phyloP scores from a whole-genome alignment of 331 rosid genomes.

The Spiraea crenata region DNA sequence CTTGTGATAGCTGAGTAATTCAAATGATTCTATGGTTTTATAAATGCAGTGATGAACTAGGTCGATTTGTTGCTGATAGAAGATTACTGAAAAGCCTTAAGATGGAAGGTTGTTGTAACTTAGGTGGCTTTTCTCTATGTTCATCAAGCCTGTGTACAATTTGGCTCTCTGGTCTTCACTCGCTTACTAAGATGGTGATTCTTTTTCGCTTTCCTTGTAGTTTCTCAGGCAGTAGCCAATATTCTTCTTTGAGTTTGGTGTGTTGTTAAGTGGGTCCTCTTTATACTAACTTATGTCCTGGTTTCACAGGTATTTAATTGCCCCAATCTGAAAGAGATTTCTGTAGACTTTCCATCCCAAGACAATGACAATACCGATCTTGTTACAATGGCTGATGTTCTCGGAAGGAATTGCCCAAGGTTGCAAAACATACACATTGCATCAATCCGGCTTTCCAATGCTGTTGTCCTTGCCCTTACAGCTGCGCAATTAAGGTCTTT shows the following conservation, averaged over 20 bases:
- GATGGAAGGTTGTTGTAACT: constrained; percentile 87
- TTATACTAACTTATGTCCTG: constrained; percentile 18
- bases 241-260: background rate
- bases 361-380: constrained; percentile 75
- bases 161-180: constrained; percentile 85
- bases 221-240: background rate
- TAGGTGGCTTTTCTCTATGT: constrained; percentile 68
- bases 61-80: constrained; percentile 86
- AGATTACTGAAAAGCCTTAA: constrained; percentile 70
- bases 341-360: constrained; percentile 70
- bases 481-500: constrained; percentile 82
- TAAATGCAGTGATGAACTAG: constrained; percentile 71
- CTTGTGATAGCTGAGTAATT: constrained; percentile 11
- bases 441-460: constrained; percentile 75
- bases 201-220: constrained; percentile 8
- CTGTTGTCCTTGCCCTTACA: constrained; percentile 87
- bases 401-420: constrained; percentile 79
- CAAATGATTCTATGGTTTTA: constrained; percentile 13
- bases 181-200: constrained; percentile 85
- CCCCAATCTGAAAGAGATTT: constrained; percentile 84
- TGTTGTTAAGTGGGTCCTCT: constrained; percentile 6
- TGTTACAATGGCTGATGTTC: constrained; percentile 50
- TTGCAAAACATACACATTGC: constrained; percentile 88
- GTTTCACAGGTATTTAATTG: constrained; percentile 70
- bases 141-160: constrained; percentile 80